Evolutionary conservation across 768 basidiomycete species (phyloP).

Genomic region (Suillus subaureus): DNA sequence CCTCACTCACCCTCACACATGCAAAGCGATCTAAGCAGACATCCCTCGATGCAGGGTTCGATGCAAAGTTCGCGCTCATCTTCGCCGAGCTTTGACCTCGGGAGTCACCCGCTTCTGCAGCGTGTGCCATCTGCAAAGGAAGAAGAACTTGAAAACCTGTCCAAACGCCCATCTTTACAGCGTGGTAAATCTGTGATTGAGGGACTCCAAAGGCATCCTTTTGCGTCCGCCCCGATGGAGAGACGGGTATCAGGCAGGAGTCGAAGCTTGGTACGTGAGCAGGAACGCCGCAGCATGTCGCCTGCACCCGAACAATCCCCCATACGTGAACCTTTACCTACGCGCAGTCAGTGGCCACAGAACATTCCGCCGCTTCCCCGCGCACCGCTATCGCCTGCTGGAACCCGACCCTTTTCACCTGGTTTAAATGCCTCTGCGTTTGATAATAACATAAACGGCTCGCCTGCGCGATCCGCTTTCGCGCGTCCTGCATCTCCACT

Average conservation of each 20-base stretch:
- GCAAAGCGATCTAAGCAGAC: neutral
- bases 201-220: neutral
- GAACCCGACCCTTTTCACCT: neutral
- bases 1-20: neutral
- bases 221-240: neutral
- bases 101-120: constrained; percentile 2
- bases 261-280: constrained; percentile 14
- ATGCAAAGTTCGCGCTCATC: constrained; percentile 4
- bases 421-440: constrained; percentile 14
- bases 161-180: neutral
- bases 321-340: constrained; percentile 14
- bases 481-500: constrained; percentile 3
- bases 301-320: constrained; percentile 2
- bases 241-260: constrained; percentile 6
- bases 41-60: neutral
- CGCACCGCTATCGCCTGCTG: constrained; percentile 17
- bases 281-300: constrained; percentile 9
- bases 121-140: constrained; percentile 17
- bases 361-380: constrained; percentile 34
- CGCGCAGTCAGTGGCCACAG: constrained; percentile 18
- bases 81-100: constrained; percentile 3
- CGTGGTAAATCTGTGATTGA: constrained; percentile 3
- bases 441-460: neutral
- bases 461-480: constrained; percentile 1
- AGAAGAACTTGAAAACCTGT: constrained; percentile 8